These are phyloP conservation scores for Leishmania amazonensis DNA, from an alignment of 208 protist species.

Conservation along the genomic window DNA sequence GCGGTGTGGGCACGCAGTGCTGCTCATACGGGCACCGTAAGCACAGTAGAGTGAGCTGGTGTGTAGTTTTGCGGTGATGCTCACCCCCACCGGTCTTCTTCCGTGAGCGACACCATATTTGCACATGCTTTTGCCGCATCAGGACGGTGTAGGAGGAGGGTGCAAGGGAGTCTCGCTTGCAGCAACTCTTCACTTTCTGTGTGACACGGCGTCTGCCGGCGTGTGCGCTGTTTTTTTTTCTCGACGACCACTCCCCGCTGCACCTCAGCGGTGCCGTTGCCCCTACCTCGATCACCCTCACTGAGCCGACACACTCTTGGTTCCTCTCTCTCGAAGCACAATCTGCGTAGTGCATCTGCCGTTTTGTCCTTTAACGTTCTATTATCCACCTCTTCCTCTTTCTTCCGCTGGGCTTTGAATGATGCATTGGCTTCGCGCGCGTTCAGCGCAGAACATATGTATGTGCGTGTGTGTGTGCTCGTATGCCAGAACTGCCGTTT, in stretches of 20 bases:
- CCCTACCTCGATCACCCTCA: neutral
- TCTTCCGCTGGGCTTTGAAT: neutral
- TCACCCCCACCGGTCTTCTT: neutral
- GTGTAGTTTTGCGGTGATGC: neutral
- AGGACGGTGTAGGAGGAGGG: neutral
- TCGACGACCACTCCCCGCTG: neutral
- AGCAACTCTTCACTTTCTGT: neutral
- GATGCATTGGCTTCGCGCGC: neutral
- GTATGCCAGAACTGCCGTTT: neutral
- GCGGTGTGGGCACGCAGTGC: neutral
- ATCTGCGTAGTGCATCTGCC: neutral
- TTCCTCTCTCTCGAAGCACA: neutral
- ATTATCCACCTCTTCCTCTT: neutral
- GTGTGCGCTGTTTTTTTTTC: neutral
- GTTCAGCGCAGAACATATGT: neutral
- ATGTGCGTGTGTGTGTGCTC: neutral
- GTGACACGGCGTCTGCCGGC: neutral
- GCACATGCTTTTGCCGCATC: neutral
- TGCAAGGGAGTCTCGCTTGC: neutral
- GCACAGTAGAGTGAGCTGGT: neutral
- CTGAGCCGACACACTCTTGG: neutral
- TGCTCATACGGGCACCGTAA: neutral
- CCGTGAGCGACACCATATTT: neutral
- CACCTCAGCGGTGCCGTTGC: neutral
- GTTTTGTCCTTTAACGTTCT: neutral